Conservation (phyloP, 2,329 filamentous ascomycete genomes). For the Phoma sp. region DNA sequence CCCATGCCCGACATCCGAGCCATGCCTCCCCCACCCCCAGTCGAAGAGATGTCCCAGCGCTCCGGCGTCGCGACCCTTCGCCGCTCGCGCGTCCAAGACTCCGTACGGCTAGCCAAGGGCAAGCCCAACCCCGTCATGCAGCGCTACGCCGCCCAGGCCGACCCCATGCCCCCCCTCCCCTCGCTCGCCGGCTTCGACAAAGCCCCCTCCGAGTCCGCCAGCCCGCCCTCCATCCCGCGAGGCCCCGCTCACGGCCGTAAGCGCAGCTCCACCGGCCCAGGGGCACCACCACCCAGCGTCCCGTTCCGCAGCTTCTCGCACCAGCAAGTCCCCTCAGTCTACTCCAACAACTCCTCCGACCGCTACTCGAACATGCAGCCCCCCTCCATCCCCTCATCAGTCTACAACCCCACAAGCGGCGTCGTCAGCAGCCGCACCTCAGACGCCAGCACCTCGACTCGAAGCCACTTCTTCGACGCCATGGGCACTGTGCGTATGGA, state of each 20-base stretch:
- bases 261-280: constrained; percentile 85
- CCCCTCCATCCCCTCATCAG: constrained; percentile 46
- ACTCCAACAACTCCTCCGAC: constrained; percentile 49
- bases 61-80: constrained; percentile 50
- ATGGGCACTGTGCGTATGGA: constrained; percentile 94
- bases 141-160: constrained; percentile 42
- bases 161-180: constrained; percentile 41
- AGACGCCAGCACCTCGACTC: constrained; percentile 56
- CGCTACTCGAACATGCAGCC: constrained; percentile 42
- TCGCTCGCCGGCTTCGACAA: constrained; percentile 42
- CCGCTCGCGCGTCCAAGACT: constrained; percentile 76
- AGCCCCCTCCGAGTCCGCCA: constrained; percentile 66
- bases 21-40: constrained; percentile 43
- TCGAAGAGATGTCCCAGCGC: constrained; percentile 46
- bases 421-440: constrained; percentile 59
- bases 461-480: constrained; percentile 77
- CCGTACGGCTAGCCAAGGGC: constrained; percentile 85
- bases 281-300: constrained; percentile 68
- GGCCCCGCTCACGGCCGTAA: constrained; percentile 78
- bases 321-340: constrained; percentile 48
- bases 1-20: constrained; percentile 74
- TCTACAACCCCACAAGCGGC: constrained; percentile 48
- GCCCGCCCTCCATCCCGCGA: constrained; percentile 74
- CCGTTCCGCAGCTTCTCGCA: constrained; percentile 79
- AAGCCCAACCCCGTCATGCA: constrained; percentile 51